A percentile compares a stretch with the other conserved stretches of the same genome.
phyloP scores from a whole-genome alignment of 129 eudicot species.

The Centaurea solstitialis region DNA sequence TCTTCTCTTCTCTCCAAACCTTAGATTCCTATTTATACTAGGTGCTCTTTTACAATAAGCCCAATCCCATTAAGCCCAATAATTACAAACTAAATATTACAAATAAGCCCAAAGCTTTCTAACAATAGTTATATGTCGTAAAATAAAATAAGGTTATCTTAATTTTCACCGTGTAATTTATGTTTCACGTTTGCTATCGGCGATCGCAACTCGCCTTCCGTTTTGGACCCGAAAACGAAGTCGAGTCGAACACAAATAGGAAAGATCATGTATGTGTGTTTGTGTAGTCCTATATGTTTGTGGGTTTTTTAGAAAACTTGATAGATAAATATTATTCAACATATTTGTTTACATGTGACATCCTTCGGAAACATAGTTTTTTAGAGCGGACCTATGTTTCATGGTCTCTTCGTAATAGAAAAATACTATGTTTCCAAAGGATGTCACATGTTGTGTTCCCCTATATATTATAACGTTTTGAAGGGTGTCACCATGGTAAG shows the following conservation, averaged over 20 bases:
- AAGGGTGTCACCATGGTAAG: too few relatives aligned
- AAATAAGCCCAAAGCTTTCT: too few relatives aligned
- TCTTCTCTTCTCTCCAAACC: too few relatives aligned
- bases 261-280: background rate
- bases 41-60: too few relatives aligned
- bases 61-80: too few relatives aligned
- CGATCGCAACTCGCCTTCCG: background rate
- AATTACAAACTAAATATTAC: too few relatives aligned
- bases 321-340: slow-evolving; percentile 50
- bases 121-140: too few relatives aligned
- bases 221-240: background rate
- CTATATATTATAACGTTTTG: too few relatives aligned
- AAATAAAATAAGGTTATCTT: too few relatives aligned
- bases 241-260: background rate
- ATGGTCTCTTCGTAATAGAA: background rate
- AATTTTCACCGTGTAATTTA: background rate
- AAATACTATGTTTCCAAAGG: background rate
- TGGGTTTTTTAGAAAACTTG: background rate
- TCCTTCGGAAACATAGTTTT: too few relatives aligned
- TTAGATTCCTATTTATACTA: too few relatives aligned
- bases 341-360: slow-evolving; percentile 53
- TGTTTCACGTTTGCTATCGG: background rate
- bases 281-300: background rate
- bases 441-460: background rate
- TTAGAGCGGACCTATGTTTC: background rate